Conservation (phyloP, 306 rosid genomes). For the Vigna angularis region DNA sequence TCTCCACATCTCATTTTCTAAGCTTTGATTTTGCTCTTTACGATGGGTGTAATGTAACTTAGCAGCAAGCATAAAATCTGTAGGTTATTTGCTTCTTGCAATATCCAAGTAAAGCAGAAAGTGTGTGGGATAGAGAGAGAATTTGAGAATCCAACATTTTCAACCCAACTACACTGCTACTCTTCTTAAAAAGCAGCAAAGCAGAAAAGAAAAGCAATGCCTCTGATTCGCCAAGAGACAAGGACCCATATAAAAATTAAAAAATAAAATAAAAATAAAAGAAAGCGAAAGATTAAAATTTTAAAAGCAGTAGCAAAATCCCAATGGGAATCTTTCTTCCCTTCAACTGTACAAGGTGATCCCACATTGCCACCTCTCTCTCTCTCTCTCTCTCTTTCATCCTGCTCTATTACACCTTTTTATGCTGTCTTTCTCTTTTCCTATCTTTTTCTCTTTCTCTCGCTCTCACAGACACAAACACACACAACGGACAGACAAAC, state of each 20-base stretch:
- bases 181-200: slow-evolving; percentile 62
- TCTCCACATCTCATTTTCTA: slow-evolving; percentile 40
- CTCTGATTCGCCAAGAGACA: slow-evolving; percentile 53
- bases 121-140: slow-evolving; percentile 28
- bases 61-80: slow-evolving; percentile 42
- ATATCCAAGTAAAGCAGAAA: slow-evolving; percentile 63
- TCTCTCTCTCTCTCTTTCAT: slow-evolving; percentile 22
- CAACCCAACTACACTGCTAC: slow-evolving; percentile 46
- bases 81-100: slow-evolving; percentile 49
- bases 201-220: slow-evolving; percentile 47
- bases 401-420: slow-evolving; percentile 51
- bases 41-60: slow-evolving; percentile 2
- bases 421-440: slow-evolving; percentile 54
- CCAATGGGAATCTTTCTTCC: slow-evolving; percentile 75
- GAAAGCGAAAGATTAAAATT: slow-evolving; percentile 60
- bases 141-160: slow-evolving; percentile 43
- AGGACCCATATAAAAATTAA: slow-evolving; percentile 51
- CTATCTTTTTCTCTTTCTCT: slow-evolving; percentile 42
- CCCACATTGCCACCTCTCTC: slow-evolving; percentile 56
- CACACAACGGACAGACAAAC: slow-evolving; percentile 48
- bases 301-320: slow-evolving; percentile 57
- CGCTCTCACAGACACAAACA: slow-evolving; percentile 41
- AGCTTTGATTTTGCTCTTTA: slow-evolving; percentile 42
- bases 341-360: slow-evolving; percentile 49
- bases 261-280: slow-evolving; percentile 37